A percentile compares a stretch with the other conserved stretches of the same genome.
Conservation (phyloP, 2,329 filamentous ascomycete species). For the Fusarium avenaceum region DNA sequence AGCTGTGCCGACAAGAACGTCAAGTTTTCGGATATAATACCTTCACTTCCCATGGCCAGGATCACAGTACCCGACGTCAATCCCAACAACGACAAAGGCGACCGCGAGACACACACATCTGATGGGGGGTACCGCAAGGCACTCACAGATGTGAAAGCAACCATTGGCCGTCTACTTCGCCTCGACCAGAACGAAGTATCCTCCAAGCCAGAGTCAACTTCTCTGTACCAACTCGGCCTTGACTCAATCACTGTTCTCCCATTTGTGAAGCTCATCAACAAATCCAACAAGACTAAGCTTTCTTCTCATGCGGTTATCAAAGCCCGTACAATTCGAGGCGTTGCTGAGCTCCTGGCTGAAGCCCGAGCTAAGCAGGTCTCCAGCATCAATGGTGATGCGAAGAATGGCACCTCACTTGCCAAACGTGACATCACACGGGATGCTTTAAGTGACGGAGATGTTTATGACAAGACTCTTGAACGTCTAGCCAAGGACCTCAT, state of each 20-base stretch:
- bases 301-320: conserved; percentile 21
- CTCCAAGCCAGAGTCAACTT: conserved; percentile 10
- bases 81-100: fast-evolving
- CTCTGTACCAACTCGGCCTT: conserved; percentile 18
- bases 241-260: conserved; percentile 28
- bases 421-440: fast-evolving
- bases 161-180: background rate
- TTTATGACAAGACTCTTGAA: background rate
- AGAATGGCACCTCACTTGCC: fast-evolving
- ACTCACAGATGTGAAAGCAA: background rate
- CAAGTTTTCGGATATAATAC: conserved; percentile 1
- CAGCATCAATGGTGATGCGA: fast-evolving
- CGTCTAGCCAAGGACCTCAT: conserved; percentile 17
- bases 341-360: background rate
- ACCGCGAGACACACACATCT: fast-evolving
- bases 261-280: conserved; percentile 27
- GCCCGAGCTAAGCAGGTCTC: background rate
- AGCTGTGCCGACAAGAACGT: conserved; percentile 4
- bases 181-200: background rate
- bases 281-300: conserved; percentile 10
- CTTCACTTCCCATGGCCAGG: background rate
- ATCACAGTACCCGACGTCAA: fast-evolving
- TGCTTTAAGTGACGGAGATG: background rate
- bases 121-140: background rate
- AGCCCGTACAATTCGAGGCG: conserved; percentile 13